Evolutionary conservation across 73 alveolate species (phyloP).

Genomic region (Paramecium primaurelia): DNA sequence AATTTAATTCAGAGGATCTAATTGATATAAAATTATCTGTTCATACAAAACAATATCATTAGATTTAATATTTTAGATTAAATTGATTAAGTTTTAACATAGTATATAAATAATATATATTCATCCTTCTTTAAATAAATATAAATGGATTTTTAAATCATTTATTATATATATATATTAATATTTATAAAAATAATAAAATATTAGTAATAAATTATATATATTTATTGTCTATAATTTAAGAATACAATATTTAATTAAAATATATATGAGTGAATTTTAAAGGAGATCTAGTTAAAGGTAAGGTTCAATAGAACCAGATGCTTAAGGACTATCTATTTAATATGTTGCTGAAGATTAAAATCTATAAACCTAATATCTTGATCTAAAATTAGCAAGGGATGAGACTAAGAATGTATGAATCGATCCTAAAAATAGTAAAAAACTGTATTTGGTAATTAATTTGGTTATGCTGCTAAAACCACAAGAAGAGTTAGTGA

Average conservation of each 20-base stretch:
- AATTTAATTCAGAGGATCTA: not conserved
- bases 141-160: too few species aligned
- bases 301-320: not conserved
- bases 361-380: not conserved
- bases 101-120: not conserved
- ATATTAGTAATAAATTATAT: too few species aligned
- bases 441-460: conserved; percentile 35
- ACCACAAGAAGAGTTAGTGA: not conserved
- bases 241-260: not conserved
- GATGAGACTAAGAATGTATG: not conserved
- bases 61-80: not conserved
- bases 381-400: not conserved
- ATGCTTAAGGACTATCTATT: conserved; percentile 20
- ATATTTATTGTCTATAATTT: too few species aligned
- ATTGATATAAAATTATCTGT: not conserved
- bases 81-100: not conserved
- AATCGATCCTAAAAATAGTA: not conserved
- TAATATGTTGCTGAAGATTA: conserved; percentile 15
- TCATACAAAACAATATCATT: not conserved
- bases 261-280: not conserved
- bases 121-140: not conserved
- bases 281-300: not conserved
- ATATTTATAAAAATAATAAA: too few species aligned
- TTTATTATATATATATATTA: too few species aligned
- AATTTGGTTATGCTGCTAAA: conserved; percentile 13